phyloP scores from a whole-genome alignment of 768 basidiomycete genomes.

The Crepidotus variabilis region DNA sequence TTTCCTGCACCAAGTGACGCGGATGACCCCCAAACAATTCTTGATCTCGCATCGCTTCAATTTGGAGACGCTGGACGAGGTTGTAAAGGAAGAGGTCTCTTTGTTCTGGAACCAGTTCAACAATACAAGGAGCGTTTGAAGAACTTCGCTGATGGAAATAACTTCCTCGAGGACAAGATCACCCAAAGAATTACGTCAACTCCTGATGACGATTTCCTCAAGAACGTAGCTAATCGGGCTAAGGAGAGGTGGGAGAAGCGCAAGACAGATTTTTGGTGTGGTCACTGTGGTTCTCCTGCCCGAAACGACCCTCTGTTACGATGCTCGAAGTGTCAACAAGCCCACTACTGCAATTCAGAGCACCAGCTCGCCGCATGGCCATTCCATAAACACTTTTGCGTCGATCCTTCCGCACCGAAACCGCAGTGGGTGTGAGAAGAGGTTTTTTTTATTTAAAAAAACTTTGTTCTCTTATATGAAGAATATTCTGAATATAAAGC shows the following conservation, averaged over 20 bases:
- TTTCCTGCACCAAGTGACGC: conserved; percentile 10
- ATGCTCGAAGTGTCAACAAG: conserved; percentile 14
- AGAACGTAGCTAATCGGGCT: conserved; percentile 13
- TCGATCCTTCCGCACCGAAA: background rate
- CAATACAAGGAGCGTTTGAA: conserved; percentile 13
- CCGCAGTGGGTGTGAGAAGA: no score
- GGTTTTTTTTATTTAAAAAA: no score
- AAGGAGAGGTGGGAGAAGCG: conserved; percentile 19
- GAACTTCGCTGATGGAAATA: conserved; percentile 13
- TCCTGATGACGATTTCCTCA: conserved; percentile 10
- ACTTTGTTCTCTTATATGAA: no score
- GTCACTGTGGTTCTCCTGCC: conserved; percentile 20
- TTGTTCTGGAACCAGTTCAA: conserved; percentile 16
- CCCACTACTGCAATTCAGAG: conserved; percentile 16
- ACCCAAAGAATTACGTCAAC: conserved; percentile 7
- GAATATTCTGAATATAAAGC: no score
- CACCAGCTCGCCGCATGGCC: conserved; percentile 19
- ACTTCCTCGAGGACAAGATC: conserved; percentile 10
- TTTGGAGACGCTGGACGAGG: conserved; percentile 21
- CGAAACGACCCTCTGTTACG: conserved; percentile 8
- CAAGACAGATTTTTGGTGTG: conserved; percentile 16
- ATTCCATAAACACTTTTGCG: conserved; percentile 21
- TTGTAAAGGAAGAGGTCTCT: conserved; percentile 15
- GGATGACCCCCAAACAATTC: conserved; percentile 16
- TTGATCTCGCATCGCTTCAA: conserved; percentile 20